Conservation (phyloP, 192 early-diverging fungal genomes). For the Spizellomyces sp. region DNA sequence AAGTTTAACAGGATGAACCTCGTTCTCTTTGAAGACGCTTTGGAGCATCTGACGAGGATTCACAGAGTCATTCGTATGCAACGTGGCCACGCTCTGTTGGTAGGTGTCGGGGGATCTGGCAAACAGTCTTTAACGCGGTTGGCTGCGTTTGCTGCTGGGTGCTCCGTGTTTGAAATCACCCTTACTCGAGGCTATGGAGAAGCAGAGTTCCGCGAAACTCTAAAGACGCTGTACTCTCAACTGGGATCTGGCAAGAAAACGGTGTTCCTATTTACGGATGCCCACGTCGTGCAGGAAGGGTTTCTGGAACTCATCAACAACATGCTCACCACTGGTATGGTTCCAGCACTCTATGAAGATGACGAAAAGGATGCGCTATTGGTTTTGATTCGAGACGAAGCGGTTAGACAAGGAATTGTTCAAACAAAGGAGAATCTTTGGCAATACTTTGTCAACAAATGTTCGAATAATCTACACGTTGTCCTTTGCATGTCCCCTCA, state of each 20-base stretch:
- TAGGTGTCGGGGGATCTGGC: conserved; percentile 66
- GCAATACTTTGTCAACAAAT: conserved; percentile 65
- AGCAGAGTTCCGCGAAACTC: conserved; percentile 55
- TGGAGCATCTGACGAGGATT: conserved; percentile 60
- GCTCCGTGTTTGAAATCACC: conserved; percentile 59
- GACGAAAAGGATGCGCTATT: conserved; percentile 62
- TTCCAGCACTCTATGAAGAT: conserved; percentile 62
- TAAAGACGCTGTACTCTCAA: conserved; percentile 53
- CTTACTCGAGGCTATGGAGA: conserved; percentile 62
- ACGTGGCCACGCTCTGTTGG: conserved; percentile 57
- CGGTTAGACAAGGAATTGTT: conserved; percentile 47
- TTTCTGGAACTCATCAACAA: conserved; percentile 68
- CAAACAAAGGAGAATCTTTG: conserved; percentile 59
- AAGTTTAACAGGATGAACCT: conserved; percentile 63
- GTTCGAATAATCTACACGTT: conserved; percentile 59
- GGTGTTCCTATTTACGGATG: conserved; percentile 66
- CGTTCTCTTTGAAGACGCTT: conserved; percentile 64
- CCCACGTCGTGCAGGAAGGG: conserved; percentile 64
- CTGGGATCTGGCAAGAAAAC: conserved; percentile 55
- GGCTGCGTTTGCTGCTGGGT: conserved; percentile 61
- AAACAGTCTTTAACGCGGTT: conserved; percentile 61
- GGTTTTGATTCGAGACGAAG: conserved; percentile 54
- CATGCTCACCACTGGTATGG: conserved; percentile 65
- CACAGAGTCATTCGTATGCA: conserved; percentile 60
- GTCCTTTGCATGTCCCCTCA: conserved; percentile 67